Percentiles rank a stretch among this genome's conserved stretches.
Conservation (phyloP, 345 rosid species). For the Eucalyptus pauciflora region DNA sequence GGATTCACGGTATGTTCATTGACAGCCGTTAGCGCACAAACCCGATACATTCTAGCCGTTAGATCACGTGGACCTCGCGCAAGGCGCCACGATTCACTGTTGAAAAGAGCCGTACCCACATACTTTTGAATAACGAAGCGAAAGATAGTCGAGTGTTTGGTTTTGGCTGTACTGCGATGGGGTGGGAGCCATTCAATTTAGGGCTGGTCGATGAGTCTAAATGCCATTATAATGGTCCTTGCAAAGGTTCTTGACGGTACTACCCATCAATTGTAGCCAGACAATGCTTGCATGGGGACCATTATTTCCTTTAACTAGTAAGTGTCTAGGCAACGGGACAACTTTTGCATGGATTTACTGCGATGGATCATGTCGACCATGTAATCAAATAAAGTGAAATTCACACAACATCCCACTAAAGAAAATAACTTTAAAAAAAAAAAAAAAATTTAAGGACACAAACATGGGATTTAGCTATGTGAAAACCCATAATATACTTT, state of each 20-base stretch:
- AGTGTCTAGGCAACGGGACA: neutral
- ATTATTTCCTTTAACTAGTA: neutral
- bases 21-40: neutral
- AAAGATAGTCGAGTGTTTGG: neutral
- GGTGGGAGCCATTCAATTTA: neutral
- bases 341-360: neutral
- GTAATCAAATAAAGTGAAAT: neutral
- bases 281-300: neutral
- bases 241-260: neutral
- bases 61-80: neutral
- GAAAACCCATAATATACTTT: neutral
- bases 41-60: neutral
- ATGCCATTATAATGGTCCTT: neutral
- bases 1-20: neutral
- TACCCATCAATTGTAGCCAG: neutral
- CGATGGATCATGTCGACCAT: neutral
- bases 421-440: neutral
- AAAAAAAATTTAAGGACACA: neutral
- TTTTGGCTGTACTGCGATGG: neutral
- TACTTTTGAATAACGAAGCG: no score
- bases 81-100: neutral
- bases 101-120: neutral
- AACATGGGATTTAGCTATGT: neutral
- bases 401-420: neutral
- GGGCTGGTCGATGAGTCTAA: neutral